Conservation (phyloP, 495 filamentous ascomycete genomes). For the Hypoxylon subgilvum region DNA sequence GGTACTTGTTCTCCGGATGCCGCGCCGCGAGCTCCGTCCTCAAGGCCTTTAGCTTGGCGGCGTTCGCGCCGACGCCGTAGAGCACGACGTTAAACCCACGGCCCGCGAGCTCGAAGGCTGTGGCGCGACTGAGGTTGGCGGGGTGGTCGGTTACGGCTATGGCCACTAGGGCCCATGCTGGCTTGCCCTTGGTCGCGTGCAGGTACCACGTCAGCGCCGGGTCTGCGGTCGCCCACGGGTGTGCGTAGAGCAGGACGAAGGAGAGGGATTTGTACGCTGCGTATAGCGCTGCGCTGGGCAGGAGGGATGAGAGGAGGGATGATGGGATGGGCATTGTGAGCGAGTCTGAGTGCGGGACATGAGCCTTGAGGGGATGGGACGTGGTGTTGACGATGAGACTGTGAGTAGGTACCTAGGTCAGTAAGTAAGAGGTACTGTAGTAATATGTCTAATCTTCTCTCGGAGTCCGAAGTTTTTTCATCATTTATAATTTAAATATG, state of each 20-base stretch:
- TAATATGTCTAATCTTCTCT: too few relatives aligned
- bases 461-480: too few relatives aligned
- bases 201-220: slow-evolving; percentile 21
- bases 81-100: slow-evolving; percentile 64
- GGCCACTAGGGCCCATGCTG: slow-evolving; percentile 61
- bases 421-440: too few relatives aligned
- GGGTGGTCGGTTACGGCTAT: slow-evolving; percentile 48
- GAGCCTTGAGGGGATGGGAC: too few relatives aligned
- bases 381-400: too few relatives aligned
- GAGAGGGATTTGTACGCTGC: neutral
- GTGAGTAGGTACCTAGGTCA: too few relatives aligned
- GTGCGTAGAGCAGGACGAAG: neutral
- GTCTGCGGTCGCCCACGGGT: neutral
- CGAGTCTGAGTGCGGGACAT: too few relatives aligned
- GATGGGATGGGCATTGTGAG: slow-evolving; percentile 7
- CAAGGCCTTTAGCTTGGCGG: slow-evolving; percentile 46
- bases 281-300: slow-evolving; percentile 1
- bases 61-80: slow-evolving; percentile 55
- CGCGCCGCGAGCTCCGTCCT: slow-evolving; percentile 18
- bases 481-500: too few relatives aligned
- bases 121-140: slow-evolving; percentile 60
- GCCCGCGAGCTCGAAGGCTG: slow-evolving; percentile 55
- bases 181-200: slow-evolving; percentile 27
- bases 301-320: slow-evolving; percentile 6
- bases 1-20: slow-evolving; percentile 45